Base-by-base conservation (phyloP, 1,284 basidiomycete species). In the Cryptococcus amylolentus region DNA sequence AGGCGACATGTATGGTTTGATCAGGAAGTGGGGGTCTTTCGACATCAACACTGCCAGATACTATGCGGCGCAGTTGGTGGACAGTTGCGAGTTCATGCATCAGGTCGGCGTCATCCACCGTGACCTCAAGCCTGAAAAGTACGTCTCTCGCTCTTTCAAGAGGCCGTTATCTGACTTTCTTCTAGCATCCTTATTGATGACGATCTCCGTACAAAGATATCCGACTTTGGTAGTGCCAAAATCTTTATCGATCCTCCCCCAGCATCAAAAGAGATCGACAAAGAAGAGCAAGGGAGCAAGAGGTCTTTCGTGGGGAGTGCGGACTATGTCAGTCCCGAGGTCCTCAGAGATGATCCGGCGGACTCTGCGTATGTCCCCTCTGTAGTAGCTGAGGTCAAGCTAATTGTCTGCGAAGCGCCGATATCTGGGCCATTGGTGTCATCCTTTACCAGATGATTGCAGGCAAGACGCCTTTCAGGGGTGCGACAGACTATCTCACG, bases 221-320 rank as follows among this genome's bases (percentile, higher is more conserved):
- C 94, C 28, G 96, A 99, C 77, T 98, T 98, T 77, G 96, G 96
- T 10, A 96, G 92, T 18, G 93, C 91, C 37, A 95, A 95, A 78
- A 79, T 93, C 49, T 84, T 85, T 63, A 75, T 72, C 57, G 66
- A 73, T 61, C 55, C 58, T 43, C 62, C 57, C 60, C 54, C 58
- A 7, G 54, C 52, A 7, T 54, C 56, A 12, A 51, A 48, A 16
- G 55, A 53, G 47, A 23, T 37, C 9, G 62, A 51, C 3, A 56
- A 60, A 23, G 44, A 46, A 20, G 44, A 46, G 27, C 44, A n/a
- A 16, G 20, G 16, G n/a, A 23, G 16, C 8, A 26, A 46, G 14
- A 65, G 77, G 8, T 92, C 91, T 0, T 98, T 96, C 77, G 96
- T 98, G 23, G 95, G 95, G 10, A 96, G 94, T 1, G 91, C 95